These are phyloP conservation scores for Ramaria sp. DNA, from an alignment of 768 basidiomycete species.

Conservation along the genomic window DNA sequence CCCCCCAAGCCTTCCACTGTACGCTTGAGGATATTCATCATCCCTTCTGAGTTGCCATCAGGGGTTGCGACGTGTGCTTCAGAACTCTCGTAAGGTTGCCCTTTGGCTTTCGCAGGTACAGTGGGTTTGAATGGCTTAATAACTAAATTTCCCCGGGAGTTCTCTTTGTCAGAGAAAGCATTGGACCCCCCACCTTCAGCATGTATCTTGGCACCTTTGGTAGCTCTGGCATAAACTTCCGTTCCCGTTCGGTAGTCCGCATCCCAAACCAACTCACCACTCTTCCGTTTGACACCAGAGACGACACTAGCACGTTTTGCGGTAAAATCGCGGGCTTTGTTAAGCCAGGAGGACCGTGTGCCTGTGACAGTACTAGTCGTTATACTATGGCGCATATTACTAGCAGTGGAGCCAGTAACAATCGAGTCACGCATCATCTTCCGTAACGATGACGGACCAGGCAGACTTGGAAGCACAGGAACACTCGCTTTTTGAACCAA, in stretches of 20 bases:
- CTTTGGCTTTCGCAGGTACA: background rate
- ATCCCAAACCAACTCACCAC: constrained; percentile 26
- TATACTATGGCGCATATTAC: background rate
- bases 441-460: constrained; percentile 56
- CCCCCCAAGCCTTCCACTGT: constrained; percentile 60
- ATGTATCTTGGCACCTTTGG: background rate
- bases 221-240: background rate
- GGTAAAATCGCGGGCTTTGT: constrained; percentile 58
- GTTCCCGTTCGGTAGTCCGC: background rate
- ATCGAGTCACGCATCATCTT: constrained; percentile 47
- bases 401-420: background rate
- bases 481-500: constrained; percentile 29
- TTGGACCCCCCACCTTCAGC: background rate
- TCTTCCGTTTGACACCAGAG: constrained; percentile 52
- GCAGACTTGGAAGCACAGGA: constrained; percentile 49
- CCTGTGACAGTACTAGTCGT: constrained; percentile 16
- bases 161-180: constrained; percentile 25
- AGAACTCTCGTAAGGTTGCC: constrained; percentile 16
- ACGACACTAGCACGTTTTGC: constrained; percentile 20
- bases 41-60: constrained; percentile 31
- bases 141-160: constrained; percentile 36
- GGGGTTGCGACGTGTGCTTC: constrained; percentile 10
- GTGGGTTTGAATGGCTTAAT: constrained; percentile 24
- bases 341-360: constrained; percentile 74
- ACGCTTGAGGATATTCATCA: constrained; percentile 58